A percentile compares a stretch with the other conserved stretches of the same genome.
These are phyloP conservation scores for Solanum rostratum DNA, from an alignment of 257 asterid genomes.

Conservation along the genomic window DNA sequence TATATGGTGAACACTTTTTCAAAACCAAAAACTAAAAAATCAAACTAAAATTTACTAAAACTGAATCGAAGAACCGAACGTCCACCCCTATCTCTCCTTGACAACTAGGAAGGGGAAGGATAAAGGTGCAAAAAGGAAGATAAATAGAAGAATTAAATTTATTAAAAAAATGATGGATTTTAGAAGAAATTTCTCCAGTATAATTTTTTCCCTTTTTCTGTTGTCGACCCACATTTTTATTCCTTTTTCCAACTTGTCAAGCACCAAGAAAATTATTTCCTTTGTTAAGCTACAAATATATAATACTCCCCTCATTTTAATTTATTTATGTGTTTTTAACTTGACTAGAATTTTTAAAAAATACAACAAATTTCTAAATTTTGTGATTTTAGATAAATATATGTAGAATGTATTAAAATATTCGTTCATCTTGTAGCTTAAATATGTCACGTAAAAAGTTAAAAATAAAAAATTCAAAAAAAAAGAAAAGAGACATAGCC, in stretches of 20 bases:
- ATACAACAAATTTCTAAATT: neutral
- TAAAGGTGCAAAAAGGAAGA: neutral
- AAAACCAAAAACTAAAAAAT: too few relatives aligned
- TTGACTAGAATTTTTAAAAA: neutral
- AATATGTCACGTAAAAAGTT: neutral
- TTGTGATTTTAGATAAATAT: neutral
- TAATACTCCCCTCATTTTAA: fast-evolving
- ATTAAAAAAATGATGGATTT: too few relatives aligned
- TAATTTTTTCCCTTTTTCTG: neutral
- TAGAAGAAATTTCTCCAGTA: neutral
- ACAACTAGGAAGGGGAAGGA: neutral
- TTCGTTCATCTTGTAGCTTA: neutral
- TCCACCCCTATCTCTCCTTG: too few relatives aligned
- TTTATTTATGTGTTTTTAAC: neutral
- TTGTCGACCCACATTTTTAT: neutral
- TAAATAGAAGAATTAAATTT: neutral
- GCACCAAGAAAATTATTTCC: neutral
- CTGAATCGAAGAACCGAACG: too few relatives aligned
- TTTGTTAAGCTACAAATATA: neutral
- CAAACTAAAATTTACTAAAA: too few relatives aligned
- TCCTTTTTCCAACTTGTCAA: neutral
- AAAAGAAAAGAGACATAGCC: too few relatives aligned
- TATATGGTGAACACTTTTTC: too few relatives aligned
- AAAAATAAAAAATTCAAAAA: too few relatives aligned
- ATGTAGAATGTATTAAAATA: neutral